These are phyloP conservation scores for Xerocomus brunneocitrinus DNA, from an alignment of 768 basidiomycete species.

Conservation along the genomic window DNA sequence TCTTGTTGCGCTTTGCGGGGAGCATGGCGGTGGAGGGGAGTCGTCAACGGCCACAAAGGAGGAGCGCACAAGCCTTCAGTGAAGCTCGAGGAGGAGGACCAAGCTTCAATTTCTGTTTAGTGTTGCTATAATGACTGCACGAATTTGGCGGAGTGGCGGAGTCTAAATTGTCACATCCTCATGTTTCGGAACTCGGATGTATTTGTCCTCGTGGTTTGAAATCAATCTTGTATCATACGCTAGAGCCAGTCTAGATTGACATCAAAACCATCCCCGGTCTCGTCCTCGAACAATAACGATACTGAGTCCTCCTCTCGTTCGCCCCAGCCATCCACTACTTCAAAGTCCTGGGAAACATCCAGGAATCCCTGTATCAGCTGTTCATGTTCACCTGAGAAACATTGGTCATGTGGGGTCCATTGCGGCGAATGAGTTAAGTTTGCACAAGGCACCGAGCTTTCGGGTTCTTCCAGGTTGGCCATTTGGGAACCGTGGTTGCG, in stretches of 20 bases:
- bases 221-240: slow-evolving; percentile 1
- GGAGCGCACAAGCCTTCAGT: slow-evolving; percentile 23
- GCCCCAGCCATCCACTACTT: slow-evolving; percentile 7
- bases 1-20: slow-evolving; percentile 80
- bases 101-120: slow-evolving; percentile 9
- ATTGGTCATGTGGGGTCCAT: slow-evolving; percentile 12
- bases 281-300: slow-evolving; percentile 15
- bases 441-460: slow-evolving; percentile 1
- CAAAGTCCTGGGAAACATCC: slow-evolving; percentile 10
- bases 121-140: slow-evolving; percentile 16
- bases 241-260: slow-evolving; percentile 6
- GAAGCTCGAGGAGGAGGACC: not conserved
- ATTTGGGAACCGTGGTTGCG: slow-evolving; percentile 12
- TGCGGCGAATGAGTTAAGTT: slow-evolving; percentile 3
- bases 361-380: slow-evolving; percentile 14
- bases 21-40: slow-evolving; percentile 47
- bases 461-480: slow-evolving; percentile 17
- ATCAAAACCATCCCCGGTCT: slow-evolving; percentile 3
- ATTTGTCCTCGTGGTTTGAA: slow-evolving; percentile 17
- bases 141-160: slow-evolving; percentile 27
- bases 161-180: slow-evolving; percentile 19
- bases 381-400: slow-evolving; percentile 6
- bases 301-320: slow-evolving; percentile 12
- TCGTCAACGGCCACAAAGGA: slow-evolving; percentile 17
- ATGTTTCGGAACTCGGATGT: slow-evolving; percentile 31